Percentiles rank a stretch among this genome's conserved stretches.
Conservation (phyloP, 2,329 filamentous ascomycete genomes). For the Lomentospora prolificans region DNA sequence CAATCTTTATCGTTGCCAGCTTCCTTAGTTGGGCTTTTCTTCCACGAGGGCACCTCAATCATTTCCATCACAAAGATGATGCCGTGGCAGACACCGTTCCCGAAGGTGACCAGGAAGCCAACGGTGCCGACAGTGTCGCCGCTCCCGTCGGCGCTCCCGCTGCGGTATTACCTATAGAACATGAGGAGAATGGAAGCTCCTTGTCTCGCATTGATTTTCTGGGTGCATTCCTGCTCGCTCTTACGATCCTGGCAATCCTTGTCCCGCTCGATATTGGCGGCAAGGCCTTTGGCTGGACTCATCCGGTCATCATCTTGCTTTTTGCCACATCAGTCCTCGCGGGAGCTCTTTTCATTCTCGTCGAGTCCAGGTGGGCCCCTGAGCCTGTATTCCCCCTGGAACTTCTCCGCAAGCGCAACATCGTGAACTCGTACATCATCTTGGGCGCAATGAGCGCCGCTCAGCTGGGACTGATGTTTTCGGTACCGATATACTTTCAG, state of each 20-base stretch:
- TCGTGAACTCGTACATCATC: conserved; percentile 43
- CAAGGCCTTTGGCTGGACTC: conserved; percentile 43
- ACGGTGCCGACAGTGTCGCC: neutral
- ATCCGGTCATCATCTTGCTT: conserved; percentile 36
- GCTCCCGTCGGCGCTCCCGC: neutral
- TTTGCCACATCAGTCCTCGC: conserved; percentile 29
- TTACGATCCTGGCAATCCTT: conserved; percentile 48
- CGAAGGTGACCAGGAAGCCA: neutral
- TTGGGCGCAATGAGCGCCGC: conserved; percentile 42
- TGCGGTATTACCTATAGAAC: too few species aligned
- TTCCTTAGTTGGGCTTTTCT: conserved; percentile 43
- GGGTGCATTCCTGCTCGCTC: conserved; percentile 46
- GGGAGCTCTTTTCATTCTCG: conserved; percentile 28
- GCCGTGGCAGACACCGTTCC: neutral
- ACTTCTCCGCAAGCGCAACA: conserved; percentile 40
- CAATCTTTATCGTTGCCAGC: conserved; percentile 46
- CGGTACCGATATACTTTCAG: conserved; percentile 61
- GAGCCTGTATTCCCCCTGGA: conserved; percentile 51
- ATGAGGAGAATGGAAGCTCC: neutral
- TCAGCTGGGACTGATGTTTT: conserved; percentile 46
- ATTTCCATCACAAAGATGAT: neutral
- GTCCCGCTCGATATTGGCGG: conserved; percentile 46
- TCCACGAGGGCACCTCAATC: neutral
- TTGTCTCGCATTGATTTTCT: conserved; percentile 40
- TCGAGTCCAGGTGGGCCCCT: conserved; percentile 35